Evolutionary conservation across 1,139 yeast species (phyloP), one percentile per base, ranked within the genome.

Genomic region (Scheffersomyces illinoinensis): DNA sequence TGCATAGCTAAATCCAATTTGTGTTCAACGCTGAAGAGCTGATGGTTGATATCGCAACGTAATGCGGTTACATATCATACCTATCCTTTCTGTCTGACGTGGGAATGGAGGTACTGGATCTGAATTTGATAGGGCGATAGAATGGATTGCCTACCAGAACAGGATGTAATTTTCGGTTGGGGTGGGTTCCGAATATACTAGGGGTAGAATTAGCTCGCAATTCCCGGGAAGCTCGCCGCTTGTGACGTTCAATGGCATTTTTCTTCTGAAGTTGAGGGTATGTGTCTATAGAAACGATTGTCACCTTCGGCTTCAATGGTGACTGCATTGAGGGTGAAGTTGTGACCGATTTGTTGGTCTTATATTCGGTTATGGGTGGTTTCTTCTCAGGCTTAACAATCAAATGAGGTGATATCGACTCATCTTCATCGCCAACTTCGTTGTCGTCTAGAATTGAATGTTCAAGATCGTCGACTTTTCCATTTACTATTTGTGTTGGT

Each of bases 291-390:
- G 75, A 68, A 5, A 73, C 69, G 21, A 71, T 71, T 19, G 72
- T 69, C 18, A 72, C 74, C 7, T 67, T 63, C 1, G 76, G 76
- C 58, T 71, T 71, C 57, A 69, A 56, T 21, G 68, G 62, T 23
- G 55, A 58, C 52, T 58, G 48, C 58, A 50, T 59, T 58, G 53
- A 60, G 57, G n/a, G 63, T 53, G 58, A 56, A 58, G n/a, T 58
- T 59, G 50, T 64, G 59, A 50, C 48, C 46, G 43, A 59, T 60
- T 19, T 51, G 50, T 54, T 56, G 46, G 47, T 47, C 48, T 48
- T 48, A 48, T 48, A 48, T n/a, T 24, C 21, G 8, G 51, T 20
- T 8, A 14, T 20, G 33, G 49, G 7, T 54, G 54, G 21, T 26
- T 50, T 53, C 53, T 54, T 50, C 50, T 33, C 12, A 23, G 18